Evolutionary conservation across 768 basidiomycete genomes (phyloP).

Genomic region (Pulveroboletus frians): DNA sequence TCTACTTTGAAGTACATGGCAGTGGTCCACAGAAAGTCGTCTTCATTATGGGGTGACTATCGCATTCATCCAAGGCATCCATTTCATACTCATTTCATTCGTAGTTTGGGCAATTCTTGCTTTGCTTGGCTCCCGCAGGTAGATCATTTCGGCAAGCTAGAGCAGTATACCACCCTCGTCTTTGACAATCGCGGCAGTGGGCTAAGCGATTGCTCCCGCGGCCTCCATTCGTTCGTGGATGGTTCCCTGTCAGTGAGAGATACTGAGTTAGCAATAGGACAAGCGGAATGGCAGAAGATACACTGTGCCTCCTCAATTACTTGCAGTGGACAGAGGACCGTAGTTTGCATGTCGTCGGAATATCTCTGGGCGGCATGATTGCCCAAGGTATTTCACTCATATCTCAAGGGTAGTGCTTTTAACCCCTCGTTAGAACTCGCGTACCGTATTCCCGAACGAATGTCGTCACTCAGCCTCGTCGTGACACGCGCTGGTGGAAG

Average conservation of each 20-base stretch:
- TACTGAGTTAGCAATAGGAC: too few species aligned
- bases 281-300: constrained; percentile 73
- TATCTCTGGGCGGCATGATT: constrained; percentile 18
- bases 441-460: too few species aligned
- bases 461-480: too few species aligned
- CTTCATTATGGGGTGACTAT: constrained; percentile 66
- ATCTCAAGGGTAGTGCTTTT: too few species aligned
- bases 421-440: too few species aligned
- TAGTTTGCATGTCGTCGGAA: constrained; percentile 64
- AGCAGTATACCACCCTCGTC: constrained; percentile 34
- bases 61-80: not conserved
- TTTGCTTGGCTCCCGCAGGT: too few species aligned
- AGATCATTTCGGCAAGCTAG: constrained; percentile 53
- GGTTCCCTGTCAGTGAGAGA: too few species aligned
- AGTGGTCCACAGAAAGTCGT: constrained; percentile 58
- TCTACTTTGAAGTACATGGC: too few species aligned
- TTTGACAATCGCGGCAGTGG: constrained; percentile 83
- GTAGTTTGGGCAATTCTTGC: too few species aligned
- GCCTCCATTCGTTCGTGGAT: constrained; percentile 66
- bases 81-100: constrained; percentile 3
- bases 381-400: too few species aligned
- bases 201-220: constrained; percentile 42
- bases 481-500: too few species aligned
- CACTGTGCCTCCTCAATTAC: constrained; percentile 58
- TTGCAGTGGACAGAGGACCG: constrained; percentile 64